Evolutionary conservation across 179 eudicot species (phyloP).

Genomic region (Beta macrorhiza): DNA sequence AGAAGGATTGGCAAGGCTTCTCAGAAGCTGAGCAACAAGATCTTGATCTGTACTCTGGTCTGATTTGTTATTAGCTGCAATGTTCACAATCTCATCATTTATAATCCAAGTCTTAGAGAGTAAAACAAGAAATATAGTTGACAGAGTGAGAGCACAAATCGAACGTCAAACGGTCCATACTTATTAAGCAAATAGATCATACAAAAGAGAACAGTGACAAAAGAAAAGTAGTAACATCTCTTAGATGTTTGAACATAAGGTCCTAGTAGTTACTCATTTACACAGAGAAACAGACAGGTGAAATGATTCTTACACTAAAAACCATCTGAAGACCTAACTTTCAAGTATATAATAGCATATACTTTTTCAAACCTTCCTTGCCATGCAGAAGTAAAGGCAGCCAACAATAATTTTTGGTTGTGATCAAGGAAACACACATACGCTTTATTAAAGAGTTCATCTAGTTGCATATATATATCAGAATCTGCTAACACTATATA

Average conservation of each 20-base stretch:
- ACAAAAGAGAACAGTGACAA: background rate
- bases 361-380: background rate
- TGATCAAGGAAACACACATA: background rate
- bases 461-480: background rate
- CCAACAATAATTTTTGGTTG: background rate
- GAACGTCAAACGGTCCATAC: background rate
- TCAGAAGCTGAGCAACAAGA: constrained; percentile 57
- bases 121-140: background rate
- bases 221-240: too few species aligned
- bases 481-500: background rate
- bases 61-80: constrained; percentile 53
- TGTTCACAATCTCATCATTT: constrained; percentile 4
- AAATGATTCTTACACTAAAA: background rate
- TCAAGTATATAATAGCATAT: background rate
- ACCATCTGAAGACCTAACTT: background rate
- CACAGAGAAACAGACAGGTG: background rate
- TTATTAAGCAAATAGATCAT: background rate
- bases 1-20: constrained; percentile 38
- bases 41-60: constrained; percentile 54
- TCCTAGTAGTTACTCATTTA: background rate
- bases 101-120: background rate
- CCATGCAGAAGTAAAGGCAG: background rate
- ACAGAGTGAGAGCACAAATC: background rate
- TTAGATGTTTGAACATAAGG: background rate
- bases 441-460: background rate